Conservation (phyloP, 2,329 filamentous ascomycete genomes). For the Verticillium longisporum region DNA sequence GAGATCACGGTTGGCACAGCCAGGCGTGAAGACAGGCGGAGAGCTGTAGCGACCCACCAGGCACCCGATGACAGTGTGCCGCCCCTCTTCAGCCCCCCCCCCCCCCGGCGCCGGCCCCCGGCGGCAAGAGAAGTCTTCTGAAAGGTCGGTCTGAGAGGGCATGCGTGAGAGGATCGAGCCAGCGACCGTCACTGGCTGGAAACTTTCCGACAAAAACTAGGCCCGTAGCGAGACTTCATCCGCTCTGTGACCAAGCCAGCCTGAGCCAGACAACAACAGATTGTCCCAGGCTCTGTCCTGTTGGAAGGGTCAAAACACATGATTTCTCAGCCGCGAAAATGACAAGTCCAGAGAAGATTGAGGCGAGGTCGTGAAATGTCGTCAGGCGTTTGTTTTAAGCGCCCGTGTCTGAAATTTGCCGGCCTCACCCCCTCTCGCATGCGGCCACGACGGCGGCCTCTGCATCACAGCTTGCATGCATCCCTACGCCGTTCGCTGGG, state of each 20-base stretch:
- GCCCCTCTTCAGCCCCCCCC: constrained; percentile 10
- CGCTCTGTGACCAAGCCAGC: background rate
- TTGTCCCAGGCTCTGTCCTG: background rate
- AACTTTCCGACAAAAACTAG: background rate
- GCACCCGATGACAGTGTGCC: constrained; percentile 13
- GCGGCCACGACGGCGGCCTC: constrained; percentile 3
- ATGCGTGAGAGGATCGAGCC: background rate
- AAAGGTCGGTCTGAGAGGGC: constrained; percentile 21
- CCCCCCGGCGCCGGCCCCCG: constrained; percentile 11
- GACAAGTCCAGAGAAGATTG: background rate
- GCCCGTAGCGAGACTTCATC: background rate
- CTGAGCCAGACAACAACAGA: constrained; percentile 12
- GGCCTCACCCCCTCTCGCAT: constrained; percentile 1
- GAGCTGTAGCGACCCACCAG: constrained; percentile 8
- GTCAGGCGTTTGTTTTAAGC: background rate
- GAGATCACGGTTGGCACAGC: background rate
- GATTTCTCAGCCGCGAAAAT: background rate
- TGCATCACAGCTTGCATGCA: constrained; percentile 9
- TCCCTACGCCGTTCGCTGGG: constrained; percentile 9
- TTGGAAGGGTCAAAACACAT: background rate
- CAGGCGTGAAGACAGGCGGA: background rate
- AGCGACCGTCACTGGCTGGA: background rate
- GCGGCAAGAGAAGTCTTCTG: constrained; percentile 30
- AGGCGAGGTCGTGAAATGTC: background rate
- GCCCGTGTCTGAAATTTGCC: background rate